Percentiles rank a stretch among this genome's conserved stretches.
Conservation (phyloP, 1,284 basidiomycete species). For the Golubevia pallescens region DNA sequence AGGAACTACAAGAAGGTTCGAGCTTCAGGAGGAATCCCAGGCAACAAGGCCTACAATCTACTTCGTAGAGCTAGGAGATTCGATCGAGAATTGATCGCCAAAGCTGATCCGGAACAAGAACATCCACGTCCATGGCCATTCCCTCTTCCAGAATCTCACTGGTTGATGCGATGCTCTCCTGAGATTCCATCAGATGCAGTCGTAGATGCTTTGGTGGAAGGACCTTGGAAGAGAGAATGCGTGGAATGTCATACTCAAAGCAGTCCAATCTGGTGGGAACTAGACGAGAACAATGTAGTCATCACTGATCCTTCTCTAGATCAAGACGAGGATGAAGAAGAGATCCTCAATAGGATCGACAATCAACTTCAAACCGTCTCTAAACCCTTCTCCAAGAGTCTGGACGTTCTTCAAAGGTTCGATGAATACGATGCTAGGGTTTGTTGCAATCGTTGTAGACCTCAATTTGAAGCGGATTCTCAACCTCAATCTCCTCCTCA, state of each 20-base stretch:
- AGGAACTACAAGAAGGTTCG: conserved; percentile 38
- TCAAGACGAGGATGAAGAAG: too few species aligned
- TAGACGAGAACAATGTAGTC: too few species aligned
- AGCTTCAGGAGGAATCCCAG: conserved; percentile 5
- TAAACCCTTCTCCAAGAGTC: too few species aligned
- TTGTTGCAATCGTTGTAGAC: too few species aligned
- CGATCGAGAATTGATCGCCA: conserved; percentile 15
- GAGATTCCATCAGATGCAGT: not conserved
- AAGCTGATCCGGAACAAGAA: not conserved
- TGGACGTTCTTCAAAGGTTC: too few species aligned
- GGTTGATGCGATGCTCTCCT: not conserved
- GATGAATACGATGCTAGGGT: too few species aligned
- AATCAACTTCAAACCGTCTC: too few species aligned
- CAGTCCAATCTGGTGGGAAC: not conserved
- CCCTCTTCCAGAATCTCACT: not conserved
- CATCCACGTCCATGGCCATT: not conserved
- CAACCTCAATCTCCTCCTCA: too few species aligned
- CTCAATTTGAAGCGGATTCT: too few species aligned
- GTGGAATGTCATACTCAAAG: not conserved
- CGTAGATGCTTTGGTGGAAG: not conserved
- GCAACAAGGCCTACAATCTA: conserved; percentile 39
- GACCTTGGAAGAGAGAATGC: not conserved
- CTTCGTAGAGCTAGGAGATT: conserved; percentile 41
- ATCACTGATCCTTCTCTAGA: too few species aligned
- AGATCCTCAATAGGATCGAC: too few species aligned